Percentiles rank a stretch among this genome's conserved stretches.
Conservation (phyloP, 2,329 filamentous ascomycete genomes). For the Colletotrichum camelliae region DNA sequence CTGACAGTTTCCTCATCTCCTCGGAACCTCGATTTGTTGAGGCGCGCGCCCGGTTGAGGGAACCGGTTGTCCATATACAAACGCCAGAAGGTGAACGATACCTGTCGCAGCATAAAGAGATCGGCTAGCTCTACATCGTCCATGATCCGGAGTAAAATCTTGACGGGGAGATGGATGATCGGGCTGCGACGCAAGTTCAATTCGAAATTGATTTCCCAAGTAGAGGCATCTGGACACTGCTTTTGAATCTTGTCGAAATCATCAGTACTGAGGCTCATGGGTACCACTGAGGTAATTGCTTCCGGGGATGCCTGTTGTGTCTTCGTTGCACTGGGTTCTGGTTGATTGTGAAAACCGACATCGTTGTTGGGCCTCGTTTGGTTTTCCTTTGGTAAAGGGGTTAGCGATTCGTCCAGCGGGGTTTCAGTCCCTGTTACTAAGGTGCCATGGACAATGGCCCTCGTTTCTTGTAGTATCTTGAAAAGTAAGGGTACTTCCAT, state of each 20-base stretch:
- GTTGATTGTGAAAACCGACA: accelerated
- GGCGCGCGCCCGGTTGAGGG: background rate
- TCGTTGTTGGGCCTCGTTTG: background rate
- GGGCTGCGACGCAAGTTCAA: background rate
- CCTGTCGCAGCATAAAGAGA: background rate
- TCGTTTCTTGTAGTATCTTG: background rate
- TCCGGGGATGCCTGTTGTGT: accelerated
- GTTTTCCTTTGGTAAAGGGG: background rate
- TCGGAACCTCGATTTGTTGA: background rate
- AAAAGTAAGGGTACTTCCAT: background rate
- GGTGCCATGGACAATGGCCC: background rate
- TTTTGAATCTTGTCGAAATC: background rate
- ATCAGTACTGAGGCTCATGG: accelerated
- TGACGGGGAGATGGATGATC: background rate
- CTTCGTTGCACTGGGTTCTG: background rate
- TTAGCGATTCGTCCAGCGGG: background rate
- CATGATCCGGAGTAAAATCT: background rate
- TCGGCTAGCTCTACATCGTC: background rate
- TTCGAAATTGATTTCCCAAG: background rate
- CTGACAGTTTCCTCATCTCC: background rate
- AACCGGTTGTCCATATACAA: background rate
- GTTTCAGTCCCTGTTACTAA: background rate
- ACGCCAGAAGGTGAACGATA: background rate
- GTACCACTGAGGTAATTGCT: accelerated
- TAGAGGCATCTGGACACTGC: background rate